These are phyloP conservation scores for Parmelia sp. DNA, from an alignment of 495 filamentous ascomycete species.

Conservation along the genomic window DNA sequence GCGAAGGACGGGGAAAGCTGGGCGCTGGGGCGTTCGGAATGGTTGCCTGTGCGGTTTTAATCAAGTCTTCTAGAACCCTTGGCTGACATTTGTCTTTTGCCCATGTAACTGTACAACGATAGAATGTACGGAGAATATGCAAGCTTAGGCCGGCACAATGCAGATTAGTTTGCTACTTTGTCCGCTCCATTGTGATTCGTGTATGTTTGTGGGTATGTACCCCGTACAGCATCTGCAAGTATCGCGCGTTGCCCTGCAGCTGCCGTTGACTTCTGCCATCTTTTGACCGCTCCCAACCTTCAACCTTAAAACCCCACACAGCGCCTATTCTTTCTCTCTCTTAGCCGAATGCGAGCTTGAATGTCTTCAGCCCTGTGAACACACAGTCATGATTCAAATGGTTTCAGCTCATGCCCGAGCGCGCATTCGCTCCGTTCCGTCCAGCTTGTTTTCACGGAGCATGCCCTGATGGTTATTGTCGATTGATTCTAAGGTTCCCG, in stretches of 20 bases:
- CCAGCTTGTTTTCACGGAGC: not conserved
- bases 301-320: too few relatives aligned
- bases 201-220: not conserved
- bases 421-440: not conserved
- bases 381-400: too few relatives aligned
- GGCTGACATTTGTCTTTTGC: not conserved
- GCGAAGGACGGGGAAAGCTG: slow-evolving; percentile 2
- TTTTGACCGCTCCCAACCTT: not conserved
- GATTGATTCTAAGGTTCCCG: not conserved
- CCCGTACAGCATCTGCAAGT: not conserved
- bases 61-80: not conserved
- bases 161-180: too few relatives aligned
- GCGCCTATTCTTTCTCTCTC: not conserved
- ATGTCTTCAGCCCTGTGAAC: too few relatives aligned
- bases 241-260: not conserved
- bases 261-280: not conserved
- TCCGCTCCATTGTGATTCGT: too few relatives aligned
- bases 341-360: too few relatives aligned
- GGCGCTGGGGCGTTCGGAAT: slow-evolving; percentile 7
- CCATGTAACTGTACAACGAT: not conserved
- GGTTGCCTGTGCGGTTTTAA: not conserved
- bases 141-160: not conserved
- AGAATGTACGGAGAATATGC: not conserved
- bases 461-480: not conserved
- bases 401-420: not conserved